Conservation (phyloP, 148 eudicot species). For the Drosera capensis region DNA sequence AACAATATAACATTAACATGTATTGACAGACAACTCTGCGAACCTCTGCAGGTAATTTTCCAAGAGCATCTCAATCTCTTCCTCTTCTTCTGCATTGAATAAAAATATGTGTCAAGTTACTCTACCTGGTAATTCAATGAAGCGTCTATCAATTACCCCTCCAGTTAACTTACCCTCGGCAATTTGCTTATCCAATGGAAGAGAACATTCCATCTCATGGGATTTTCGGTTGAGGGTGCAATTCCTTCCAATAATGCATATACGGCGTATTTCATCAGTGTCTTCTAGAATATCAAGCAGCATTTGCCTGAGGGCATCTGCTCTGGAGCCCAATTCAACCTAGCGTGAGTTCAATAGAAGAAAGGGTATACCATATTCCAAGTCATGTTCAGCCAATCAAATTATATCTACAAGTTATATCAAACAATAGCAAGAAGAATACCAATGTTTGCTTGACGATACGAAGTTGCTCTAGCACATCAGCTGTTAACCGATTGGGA, state of each 20-base stretch:
- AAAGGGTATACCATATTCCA: too few species aligned
- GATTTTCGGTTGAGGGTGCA: conserved; percentile 41
- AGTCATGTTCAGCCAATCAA: background rate
- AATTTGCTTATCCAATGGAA: conserved; percentile 68
- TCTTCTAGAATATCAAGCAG: conserved; percentile 93
- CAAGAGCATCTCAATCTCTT: conserved; percentile 97
- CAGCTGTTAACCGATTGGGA: conserved; percentile 74
- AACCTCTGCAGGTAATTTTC: conserved; percentile 97
- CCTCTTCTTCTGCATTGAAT: conserved; percentile 76
- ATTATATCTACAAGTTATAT: background rate
- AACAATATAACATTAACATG: background rate
- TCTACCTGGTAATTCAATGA: background rate
- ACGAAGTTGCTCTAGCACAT: conserved; percentile 83
- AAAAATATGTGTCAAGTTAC: conserved; percentile 5
- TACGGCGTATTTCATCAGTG: conserved; percentile 76
- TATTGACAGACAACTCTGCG: background rate
- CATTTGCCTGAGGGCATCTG: conserved; percentile 92
- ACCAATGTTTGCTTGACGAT: conserved; percentile 92
- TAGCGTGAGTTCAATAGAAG: too few species aligned
- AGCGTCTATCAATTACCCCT: too few species aligned
- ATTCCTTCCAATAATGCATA: conserved; percentile 85
- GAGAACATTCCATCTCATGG: conserved; percentile 58
- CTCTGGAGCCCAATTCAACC: conserved; percentile 93
- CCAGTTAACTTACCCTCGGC: conserved; percentile 57
- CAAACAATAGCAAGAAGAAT: conserved; percentile 3